phyloP scores from a whole-genome alignment of 768 basidiomycete genomes.

The Trametes cubensis region DNA sequence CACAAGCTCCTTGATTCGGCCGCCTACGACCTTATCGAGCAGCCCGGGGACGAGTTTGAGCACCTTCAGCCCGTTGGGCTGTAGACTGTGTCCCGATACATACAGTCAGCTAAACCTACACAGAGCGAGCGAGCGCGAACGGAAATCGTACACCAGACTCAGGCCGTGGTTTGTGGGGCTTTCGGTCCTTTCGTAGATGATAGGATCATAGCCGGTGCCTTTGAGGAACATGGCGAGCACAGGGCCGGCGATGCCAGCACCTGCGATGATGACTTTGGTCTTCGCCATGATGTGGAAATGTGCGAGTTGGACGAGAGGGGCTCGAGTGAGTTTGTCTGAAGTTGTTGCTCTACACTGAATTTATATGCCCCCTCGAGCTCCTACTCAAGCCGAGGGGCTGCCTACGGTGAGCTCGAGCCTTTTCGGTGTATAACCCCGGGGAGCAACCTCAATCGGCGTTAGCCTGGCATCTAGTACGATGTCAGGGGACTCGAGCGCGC shows the following conservation, averaged over 20 bases:
- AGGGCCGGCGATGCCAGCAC: slow-evolving; percentile 45
- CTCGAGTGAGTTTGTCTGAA: too few relatives aligned
- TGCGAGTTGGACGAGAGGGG: too few relatives aligned
- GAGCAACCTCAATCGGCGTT: too few relatives aligned
- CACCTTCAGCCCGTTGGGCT: slow-evolving; percentile 24
- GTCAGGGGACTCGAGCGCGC: too few relatives aligned
- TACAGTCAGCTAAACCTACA: too few relatives aligned
- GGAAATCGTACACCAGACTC: slow-evolving; percentile 36
- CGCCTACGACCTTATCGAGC: slow-evolving; percentile 20
- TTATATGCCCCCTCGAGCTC: too few relatives aligned
- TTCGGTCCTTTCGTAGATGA: slow-evolving; percentile 39
- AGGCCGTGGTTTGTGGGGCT: slow-evolving; percentile 33
- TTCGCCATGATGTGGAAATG: background rate
- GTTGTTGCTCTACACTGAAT: too few relatives aligned
- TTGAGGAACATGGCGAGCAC: slow-evolving; percentile 44
- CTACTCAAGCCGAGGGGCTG: too few relatives aligned
- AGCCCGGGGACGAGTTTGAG: slow-evolving; percentile 22
- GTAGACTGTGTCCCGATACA: slow-evolving; percentile 1
- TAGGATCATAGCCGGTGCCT: slow-evolving; percentile 40
- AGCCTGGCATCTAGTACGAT: too few relatives aligned
- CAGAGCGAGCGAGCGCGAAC: background rate
- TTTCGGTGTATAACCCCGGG: too few relatives aligned
- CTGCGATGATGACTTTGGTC: slow-evolving; percentile 42
- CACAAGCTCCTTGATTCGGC: background rate
- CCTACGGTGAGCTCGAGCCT: too few relatives aligned